Evolutionary conservation across 371 early-diverging fungal genomes (phyloP), one percentile per base, ranked within the genome.

Genomic region (Chytridiales sp.): DNA sequence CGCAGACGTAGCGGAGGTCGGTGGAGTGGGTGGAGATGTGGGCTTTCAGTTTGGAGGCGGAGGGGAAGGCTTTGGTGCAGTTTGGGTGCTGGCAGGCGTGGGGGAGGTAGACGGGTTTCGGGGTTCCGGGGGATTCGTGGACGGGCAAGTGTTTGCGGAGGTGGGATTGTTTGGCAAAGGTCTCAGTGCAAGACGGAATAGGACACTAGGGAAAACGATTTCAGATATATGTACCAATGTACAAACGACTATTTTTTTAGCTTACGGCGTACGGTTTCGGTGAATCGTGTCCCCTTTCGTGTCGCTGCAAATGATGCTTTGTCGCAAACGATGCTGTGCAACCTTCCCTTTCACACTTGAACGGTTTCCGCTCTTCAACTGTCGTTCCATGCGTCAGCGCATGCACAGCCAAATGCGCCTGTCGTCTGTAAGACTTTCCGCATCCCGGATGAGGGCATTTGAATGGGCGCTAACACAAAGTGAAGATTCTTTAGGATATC

Each of bases 381-480:
- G 57, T 48, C 1, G 75, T 70, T 17, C 72, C 73, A 40, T 88
- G 89, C 1, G 68, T 72, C 6, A 75, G 74, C 35, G 73, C 59
- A 63, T 88, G 89, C 1, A 74, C 75, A 17, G 55, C 40, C 5
- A 88, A 69, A 54, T 87, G 84, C 29, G 73, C 77, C 0, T 73
- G 65, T 30, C 84, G 67, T 30, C 71, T 49, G 57, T 82, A 88
- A 0, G 79, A 55, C 41, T 85, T 86, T 30, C 47, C 63, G 54
- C 89, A 88, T 21, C 75, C 81, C 21, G 72, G 67, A 27, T 66
- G 53, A 1, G 71, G 53, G 50, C 88, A 88, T 13, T 50, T 41
- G 66, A 75, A 86, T 2, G 85, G 85, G 22, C 84, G 76, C 78
- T 77, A n/a, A n/a, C n/a, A n/a, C n/a, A n/a, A n/a, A n/a, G n/a